These are phyloP conservation scores for Zea luxurians DNA, from an alignment of 176 grass and related monocot genomes.

Conservation along the genomic window DNA sequence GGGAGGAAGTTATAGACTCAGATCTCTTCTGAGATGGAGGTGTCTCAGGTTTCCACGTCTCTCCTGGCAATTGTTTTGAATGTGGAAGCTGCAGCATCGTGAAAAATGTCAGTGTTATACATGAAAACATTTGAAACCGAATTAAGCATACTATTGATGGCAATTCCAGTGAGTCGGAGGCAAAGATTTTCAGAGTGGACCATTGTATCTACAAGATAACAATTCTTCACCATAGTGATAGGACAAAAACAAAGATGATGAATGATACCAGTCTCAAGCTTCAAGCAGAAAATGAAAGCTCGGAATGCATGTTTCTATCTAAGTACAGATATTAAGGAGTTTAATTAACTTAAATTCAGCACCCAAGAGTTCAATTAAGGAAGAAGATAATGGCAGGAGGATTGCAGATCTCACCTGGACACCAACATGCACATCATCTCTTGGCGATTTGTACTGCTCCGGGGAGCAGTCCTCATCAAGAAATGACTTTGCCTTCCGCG, in stretches of 20 bases:
- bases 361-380: slow-evolving; percentile 16
- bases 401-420: slow-evolving; percentile 48
- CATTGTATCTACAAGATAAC: slow-evolving; percentile 2
- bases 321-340: not conserved
- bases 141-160: slow-evolving; percentile 30
- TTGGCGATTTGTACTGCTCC: slow-evolving; percentile 46
- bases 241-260: not conserved
- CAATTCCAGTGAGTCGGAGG: slow-evolving; percentile 20
- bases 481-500: slow-evolving; percentile 82
- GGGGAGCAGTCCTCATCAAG: slow-evolving; percentile 73
- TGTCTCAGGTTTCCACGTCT: slow-evolving; percentile 57
- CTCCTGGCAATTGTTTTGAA: slow-evolving; percentile 36
- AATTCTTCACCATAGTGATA: slow-evolving; percentile 1
- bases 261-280: not conserved
- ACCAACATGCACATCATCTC: slow-evolving; percentile 41
- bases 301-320: not conserved
- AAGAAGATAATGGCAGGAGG: slow-evolving; percentile 20
- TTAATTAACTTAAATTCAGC: slow-evolving; percentile 15
- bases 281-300: slow-evolving; percentile 20
- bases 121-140: slow-evolving; percentile 27
- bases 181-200: not conserved
- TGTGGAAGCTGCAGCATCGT: slow-evolving; percentile 44
- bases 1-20: slow-evolving; percentile 80
- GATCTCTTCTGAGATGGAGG: slow-evolving; percentile 78
- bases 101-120: slow-evolving; percentile 30